Base-by-base conservation (phyloP, 805 yeast genomes). In the Metschnikowia henanensis region DNA sequence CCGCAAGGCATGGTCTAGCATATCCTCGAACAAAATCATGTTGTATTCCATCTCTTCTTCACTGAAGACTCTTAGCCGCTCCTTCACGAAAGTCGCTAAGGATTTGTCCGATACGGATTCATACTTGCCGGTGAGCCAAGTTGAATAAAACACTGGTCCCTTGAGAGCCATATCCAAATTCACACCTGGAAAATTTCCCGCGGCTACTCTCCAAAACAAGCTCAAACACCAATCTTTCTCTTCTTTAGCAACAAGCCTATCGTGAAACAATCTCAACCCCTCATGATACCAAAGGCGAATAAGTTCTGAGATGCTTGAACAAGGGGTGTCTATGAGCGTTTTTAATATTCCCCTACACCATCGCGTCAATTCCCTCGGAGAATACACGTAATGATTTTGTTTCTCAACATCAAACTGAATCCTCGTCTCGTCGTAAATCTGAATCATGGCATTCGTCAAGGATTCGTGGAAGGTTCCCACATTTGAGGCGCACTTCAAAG, bases 291-390 rank as follows among this genome's bases (percentile, higher is more conserved):
- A 86, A 0, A 90, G 47, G 32, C 89, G 65, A 0, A 85, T 59
- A 17, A 89, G 59, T 0, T 71, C 75, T 4, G 65, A 55, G 0
- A 62, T 46, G 6, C 56, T 49, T 6, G 71, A 49, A 12, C 64
- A 57, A 1, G 68, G 72, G 3, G 62, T 60, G 7, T 63, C 67
- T 41, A 55, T 61, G 25, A 77, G 53, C 0, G 81, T 79, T 28
- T 75, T 77, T 35, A 79, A 72, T 1, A 91, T 62, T n/a, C 96
- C 95, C 45, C 85, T 73, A 1, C 80, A 71, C 95, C 96, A 88
- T 45, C 98, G 69, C 0, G 97, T 89, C 12, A 91, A 71, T 59
- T 91, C 98, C 60, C 98, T 80, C 0, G 98, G 98, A 18, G 95
- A 83, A 58, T 84, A 85, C 0, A 87, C 67, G 55, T 89, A 88